Evolutionary conservation across 805 yeast genomes (phyloP).

Genomic region (Barnettozyma sucrosica): DNA sequence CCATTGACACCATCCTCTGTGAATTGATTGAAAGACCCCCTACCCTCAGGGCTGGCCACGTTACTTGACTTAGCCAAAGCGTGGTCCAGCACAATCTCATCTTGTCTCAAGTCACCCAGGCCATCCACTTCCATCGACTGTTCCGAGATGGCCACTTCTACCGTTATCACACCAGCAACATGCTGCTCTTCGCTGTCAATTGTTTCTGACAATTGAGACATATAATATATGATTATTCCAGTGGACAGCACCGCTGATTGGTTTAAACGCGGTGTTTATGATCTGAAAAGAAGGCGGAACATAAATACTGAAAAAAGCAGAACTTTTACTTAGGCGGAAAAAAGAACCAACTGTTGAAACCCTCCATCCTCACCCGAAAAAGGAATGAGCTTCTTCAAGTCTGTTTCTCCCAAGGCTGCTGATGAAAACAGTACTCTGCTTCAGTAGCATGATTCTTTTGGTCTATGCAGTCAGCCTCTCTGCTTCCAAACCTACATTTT

Average conservation of each 20-base stretch:
- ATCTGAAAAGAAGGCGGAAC: no score
- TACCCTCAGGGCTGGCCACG: constrained; percentile 21
- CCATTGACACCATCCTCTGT: not conserved
- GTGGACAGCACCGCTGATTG: not conserved
- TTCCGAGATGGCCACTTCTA: not conserved
- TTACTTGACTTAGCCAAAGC: constrained; percentile 24
- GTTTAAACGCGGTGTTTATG: not conserved
- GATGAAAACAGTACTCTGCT: no score
- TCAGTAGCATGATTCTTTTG: no score
- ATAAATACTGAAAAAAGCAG: not conserved
- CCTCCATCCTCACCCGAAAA: no score
- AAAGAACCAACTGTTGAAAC: no score
- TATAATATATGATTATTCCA: not conserved
- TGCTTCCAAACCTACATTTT: no score
- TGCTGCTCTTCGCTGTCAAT: not conserved
- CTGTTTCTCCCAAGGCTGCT: no score
- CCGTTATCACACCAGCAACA: not conserved
- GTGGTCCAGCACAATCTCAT: constrained; percentile 21
- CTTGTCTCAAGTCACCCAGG: constrained; percentile 18
- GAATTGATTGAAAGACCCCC: no score
- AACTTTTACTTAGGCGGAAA: no score
- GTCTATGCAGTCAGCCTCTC: no score
- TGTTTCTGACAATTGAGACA: not conserved
- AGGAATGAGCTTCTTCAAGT: no score
- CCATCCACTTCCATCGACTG: not conserved